Evolutionary conservation across 306 rosid species (phyloP).

Genomic region (Adenanthera pavonina): DNA sequence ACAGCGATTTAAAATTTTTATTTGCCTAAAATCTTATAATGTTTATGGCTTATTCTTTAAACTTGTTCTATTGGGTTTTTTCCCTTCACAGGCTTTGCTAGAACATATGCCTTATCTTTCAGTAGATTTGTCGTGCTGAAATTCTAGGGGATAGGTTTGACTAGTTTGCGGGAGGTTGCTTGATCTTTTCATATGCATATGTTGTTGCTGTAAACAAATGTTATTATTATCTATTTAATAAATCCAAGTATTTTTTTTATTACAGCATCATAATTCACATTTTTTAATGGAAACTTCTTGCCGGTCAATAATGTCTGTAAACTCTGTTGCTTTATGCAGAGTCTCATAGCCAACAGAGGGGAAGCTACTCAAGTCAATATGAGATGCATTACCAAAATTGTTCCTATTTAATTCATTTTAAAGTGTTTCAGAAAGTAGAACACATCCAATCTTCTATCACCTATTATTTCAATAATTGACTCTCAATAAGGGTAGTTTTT

Average conservation of each 20-base stretch:
- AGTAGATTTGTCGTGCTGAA: neutral
- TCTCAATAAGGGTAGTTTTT: too few species aligned
- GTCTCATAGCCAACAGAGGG: too few species aligned
- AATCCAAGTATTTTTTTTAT: slow-evolving; percentile 4
- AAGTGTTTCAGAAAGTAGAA: too few species aligned
- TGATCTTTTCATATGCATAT: slow-evolving; percentile 2
- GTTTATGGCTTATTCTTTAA: neutral
- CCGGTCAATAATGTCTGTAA: neutral
- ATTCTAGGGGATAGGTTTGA: neutral
- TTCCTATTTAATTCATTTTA: too few species aligned
- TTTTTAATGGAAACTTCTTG: slow-evolving; percentile 21
- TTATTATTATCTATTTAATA: neutral
- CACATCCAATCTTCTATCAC: too few species aligned
- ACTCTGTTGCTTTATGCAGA: too few species aligned
- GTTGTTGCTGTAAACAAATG: slow-evolving; percentile 8
- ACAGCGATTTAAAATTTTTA: neutral
- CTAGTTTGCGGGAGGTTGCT: slow-evolving; percentile 21
- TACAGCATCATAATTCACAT: neutral
- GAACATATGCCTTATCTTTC: slow-evolving; percentile 11
- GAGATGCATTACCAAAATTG: too few species aligned
- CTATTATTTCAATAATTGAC: too few species aligned
- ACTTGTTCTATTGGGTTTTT: neutral
- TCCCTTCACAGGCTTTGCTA: too few species aligned
- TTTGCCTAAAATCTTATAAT: neutral
- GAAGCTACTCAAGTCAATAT: too few species aligned